A percentile compares a stretch with the other conserved stretches of the same genome.
phyloP scores from a whole-genome alignment of 2,329 filamentous ascomycete genomes.

The Stagonosporopsis tanaceti region DNA sequence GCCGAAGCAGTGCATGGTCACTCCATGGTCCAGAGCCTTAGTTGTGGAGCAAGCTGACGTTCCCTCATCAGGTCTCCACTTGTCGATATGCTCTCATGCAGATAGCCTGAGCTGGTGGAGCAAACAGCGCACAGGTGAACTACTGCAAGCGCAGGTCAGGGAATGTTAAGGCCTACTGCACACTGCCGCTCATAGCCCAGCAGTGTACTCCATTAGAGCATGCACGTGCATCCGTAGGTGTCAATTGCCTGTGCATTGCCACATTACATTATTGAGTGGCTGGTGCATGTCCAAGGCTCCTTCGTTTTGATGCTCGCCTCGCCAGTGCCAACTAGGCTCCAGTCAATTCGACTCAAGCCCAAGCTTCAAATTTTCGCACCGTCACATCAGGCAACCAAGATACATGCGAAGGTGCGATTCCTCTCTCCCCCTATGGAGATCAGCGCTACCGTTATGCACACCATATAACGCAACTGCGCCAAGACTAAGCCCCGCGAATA shows the following conservation, averaged over 20 bases:
- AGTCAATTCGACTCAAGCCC: neutral
- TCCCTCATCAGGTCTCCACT: neutral
- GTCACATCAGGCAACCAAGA: conserved; percentile 6
- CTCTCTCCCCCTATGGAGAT: conserved; percentile 23
- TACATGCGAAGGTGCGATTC: conserved; percentile 3
- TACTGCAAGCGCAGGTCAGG: neutral
- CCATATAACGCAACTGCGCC: conserved; percentile 31
- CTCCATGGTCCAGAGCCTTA: neutral
- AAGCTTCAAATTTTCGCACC: too few species aligned
- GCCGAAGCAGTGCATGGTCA: conserved; percentile 3
- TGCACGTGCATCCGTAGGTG: neutral
- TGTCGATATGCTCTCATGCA: conserved; percentile 6
- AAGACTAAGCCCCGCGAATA: conserved; percentile 26
- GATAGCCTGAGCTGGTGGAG: conserved; percentile 7
- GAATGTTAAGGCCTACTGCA: conserved; percentile 11
- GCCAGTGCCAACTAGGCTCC: neutral
- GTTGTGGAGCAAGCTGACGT: conserved; percentile 5
- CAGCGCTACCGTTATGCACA: conserved; percentile 23
- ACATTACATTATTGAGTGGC: neutral
- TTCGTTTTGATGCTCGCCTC: neutral
- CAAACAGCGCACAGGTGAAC: neutral
- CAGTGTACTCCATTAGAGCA: neutral
- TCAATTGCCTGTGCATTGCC: neutral
- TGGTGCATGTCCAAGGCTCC: neutral
- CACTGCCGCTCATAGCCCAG: conserved; percentile 4